phyloP scores from a whole-genome alignment of 2,329 filamentous ascomycete species.

The Nakataea oryzae region DNA sequence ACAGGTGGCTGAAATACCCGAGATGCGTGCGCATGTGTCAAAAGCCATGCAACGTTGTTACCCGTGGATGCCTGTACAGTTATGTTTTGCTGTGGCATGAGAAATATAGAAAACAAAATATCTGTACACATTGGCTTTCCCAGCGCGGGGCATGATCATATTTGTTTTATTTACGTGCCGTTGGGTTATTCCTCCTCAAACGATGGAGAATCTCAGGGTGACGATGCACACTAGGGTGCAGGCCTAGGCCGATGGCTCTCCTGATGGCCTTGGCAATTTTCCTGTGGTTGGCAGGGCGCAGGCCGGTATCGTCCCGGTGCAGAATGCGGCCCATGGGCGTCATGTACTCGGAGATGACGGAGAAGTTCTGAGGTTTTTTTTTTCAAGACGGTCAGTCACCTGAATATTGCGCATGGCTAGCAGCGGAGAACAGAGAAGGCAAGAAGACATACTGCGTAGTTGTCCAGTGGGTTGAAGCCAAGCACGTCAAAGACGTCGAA shows the following conservation, averaged over 20 bases:
- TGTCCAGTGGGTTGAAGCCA: constrained; percentile 67
- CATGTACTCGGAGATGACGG: constrained; percentile 82
- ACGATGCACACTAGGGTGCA: constrained; percentile 83
- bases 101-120: background rate
- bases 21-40: background rate
- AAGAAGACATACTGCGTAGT: constrained; percentile 42
- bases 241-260: constrained; percentile 75
- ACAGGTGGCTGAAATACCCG: background rate
- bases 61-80: background rate
- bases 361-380: constrained; percentile 73
- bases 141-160: constrained; percentile 20
- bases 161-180: too few species aligned
- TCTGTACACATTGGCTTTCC: background rate
- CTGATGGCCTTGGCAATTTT: constrained; percentile 89
- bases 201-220: constrained; percentile 67
- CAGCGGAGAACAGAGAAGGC: background rate
- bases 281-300: constrained; percentile 83
- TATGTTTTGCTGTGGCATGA: background rate
- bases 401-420: background rate
- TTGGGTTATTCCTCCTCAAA: background rate
- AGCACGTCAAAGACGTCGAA: constrained; percentile 71
- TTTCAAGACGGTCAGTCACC: too few species aligned
- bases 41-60: background rate
- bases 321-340: constrained; percentile 78
- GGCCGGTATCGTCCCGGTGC: constrained; percentile 62